phyloP scores from a whole-genome alignment of 768 basidiomycete genomes.

The Boletales sp. region DNA sequence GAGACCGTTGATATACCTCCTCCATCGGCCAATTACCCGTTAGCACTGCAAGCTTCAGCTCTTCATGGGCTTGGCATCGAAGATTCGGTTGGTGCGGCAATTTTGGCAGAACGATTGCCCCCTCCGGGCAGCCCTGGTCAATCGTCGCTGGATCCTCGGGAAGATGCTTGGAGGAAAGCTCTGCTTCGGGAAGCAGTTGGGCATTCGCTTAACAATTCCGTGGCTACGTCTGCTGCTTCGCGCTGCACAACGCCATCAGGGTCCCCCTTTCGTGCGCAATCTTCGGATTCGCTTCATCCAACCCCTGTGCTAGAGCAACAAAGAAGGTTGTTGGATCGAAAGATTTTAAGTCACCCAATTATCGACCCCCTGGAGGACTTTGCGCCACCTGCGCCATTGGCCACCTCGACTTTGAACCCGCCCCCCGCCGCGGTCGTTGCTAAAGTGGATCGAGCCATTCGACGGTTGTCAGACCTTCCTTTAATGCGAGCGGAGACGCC shows the following conservation, averaged over 20 bases:
- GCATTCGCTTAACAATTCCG: slow-evolving; percentile 63
- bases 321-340: slow-evolving; percentile 36
- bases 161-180: slow-evolving; percentile 73
- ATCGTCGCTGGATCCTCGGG: slow-evolving; percentile 50
- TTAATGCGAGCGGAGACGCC: slow-evolving; percentile 66
- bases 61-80: slow-evolving; percentile 68
- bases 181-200: slow-evolving; percentile 76
- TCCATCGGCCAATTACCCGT: slow-evolving; percentile 63
- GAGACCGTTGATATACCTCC: slow-evolving; percentile 79
- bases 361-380: slow-evolving; percentile 32
- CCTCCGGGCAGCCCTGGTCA: slow-evolving; percentile 60
- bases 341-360: slow-evolving; percentile 42
- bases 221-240: slow-evolving; percentile 38
- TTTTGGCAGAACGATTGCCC: slow-evolving; percentile 72
- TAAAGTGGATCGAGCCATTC: slow-evolving; percentile 30
- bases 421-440: slow-evolving; percentile 16
- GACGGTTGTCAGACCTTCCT: slow-evolving; percentile 39
- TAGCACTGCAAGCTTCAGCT: slow-evolving; percentile 73
- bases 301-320: slow-evolving; percentile 18
- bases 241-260: slow-evolving; percentile 37
- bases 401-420: slow-evolving; percentile 4
- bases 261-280: slow-evolving; percentile 16
- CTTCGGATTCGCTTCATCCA: slow-evolving; percentile 22
- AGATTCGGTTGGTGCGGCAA: slow-evolving; percentile 71
- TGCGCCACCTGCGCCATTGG: slow-evolving; percentile 19